Percentiles rank a stretch among this genome's conserved stretches.
Evolutionary conservation across 345 rosid genomes (phyloP).

Genomic region (Laguncularia racemosa): DNA sequence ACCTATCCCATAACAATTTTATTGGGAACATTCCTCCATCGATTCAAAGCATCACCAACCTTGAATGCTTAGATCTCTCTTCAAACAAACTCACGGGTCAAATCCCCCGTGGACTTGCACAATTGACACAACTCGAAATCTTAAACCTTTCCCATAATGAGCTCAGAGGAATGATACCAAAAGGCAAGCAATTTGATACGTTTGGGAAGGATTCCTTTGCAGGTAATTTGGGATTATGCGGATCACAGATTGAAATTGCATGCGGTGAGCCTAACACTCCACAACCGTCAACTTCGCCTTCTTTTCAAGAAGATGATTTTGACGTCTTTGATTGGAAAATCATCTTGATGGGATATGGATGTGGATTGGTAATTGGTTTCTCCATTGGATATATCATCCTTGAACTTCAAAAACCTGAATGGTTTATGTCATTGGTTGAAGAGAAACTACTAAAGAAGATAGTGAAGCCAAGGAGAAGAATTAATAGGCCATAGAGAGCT

Average conservation of each 20-base stretch:
- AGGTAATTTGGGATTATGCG: constrained; percentile 15
- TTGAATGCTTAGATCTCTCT: constrained; percentile 20
- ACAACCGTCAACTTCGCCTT: background rate
- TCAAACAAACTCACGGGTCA: constrained; percentile 11
- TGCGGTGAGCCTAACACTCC: background rate
- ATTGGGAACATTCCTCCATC: constrained; percentile 6
- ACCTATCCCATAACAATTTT: constrained; percentile 17
- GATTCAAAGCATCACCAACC: constrained; percentile 3
- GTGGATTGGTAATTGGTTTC: constrained; percentile 3
- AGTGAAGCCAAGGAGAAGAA: background rate
- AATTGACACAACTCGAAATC: background rate
- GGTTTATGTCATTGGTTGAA: background rate
- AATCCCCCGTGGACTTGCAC: constrained; percentile 10
- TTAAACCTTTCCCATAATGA: constrained; percentile 11
- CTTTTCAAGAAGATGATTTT: background rate
- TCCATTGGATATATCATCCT: constrained; percentile 2
- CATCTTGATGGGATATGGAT: constrained; percentile 1
- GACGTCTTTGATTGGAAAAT: background rate
- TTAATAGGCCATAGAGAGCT: too few relatives aligned
- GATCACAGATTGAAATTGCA: constrained; percentile 5
- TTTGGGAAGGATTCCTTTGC: constrained; percentile 1
- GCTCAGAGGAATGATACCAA: constrained; percentile 11
- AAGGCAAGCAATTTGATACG: constrained; percentile 12
- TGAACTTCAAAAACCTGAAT: background rate
- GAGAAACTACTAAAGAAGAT: background rate